These are phyloP conservation scores for Coix lacrymajobi DNA, from an alignment of 176 grass and related monocot species.

Conservation along the genomic window DNA sequence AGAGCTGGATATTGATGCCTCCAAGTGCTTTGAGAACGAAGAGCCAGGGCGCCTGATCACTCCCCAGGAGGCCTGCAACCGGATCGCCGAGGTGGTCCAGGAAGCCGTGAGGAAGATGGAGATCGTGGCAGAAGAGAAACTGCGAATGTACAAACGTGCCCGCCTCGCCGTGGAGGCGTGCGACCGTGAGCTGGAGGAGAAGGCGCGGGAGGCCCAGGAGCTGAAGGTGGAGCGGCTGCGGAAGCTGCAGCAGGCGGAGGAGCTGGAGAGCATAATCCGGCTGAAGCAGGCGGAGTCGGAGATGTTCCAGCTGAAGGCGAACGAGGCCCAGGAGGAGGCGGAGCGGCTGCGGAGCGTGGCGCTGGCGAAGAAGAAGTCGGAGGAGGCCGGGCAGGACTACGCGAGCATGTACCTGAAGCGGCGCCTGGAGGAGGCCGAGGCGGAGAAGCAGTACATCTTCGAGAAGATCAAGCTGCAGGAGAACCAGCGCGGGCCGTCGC, in stretches of 20 bases:
- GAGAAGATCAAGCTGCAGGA: conserved; percentile 84
- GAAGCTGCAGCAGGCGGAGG: conserved; percentile 61
- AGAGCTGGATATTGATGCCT: conserved; percentile 65
- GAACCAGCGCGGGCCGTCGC: background rate
- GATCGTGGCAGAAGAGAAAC: conserved; percentile 69
- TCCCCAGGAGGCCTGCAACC: conserved; percentile 69
- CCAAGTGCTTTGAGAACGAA: conserved; percentile 44
- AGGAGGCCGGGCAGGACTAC: conserved; percentile 75
- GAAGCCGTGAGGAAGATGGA: conserved; percentile 82
- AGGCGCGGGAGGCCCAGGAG: conserved; percentile 49
- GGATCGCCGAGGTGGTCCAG: conserved; percentile 72
- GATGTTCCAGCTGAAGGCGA: conserved; percentile 93
- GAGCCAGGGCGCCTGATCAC: conserved; percentile 65
- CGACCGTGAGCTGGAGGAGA: conserved; percentile 62
- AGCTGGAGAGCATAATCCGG: conserved; percentile 65
- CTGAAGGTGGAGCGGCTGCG: conserved; percentile 42
- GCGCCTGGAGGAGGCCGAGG: conserved; percentile 81
- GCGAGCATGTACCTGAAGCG: conserved; percentile 77
- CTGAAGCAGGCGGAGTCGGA: conserved; percentile 78
- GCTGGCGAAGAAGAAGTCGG: conserved; percentile 57
- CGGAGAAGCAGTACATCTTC: conserved; percentile 76
- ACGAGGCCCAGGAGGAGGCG: conserved; percentile 66
- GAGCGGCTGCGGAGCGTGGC: conserved; percentile 69
- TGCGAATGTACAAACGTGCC: conserved; percentile 46
- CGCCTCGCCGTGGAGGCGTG: conserved; percentile 48